Evolutionary conservation across 805 yeast genomes (phyloP).

Genomic region (Wickerhamiella azyma): DNA sequence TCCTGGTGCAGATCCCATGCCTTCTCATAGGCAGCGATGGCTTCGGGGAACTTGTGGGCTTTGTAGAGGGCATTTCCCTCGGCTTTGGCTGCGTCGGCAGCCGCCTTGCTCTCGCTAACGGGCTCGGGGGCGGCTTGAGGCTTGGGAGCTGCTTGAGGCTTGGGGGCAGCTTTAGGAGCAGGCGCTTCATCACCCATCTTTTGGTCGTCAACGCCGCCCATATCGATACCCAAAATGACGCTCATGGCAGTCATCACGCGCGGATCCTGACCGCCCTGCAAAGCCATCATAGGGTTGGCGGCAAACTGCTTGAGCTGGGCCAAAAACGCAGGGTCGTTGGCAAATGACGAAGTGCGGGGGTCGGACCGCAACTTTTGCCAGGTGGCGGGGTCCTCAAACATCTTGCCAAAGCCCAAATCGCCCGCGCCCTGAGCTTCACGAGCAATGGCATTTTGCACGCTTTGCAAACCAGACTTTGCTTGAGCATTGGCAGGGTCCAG

Average conservation of each 20-base stretch:
- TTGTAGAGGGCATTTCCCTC: conserved; percentile 82
- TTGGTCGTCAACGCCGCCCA: conserved; percentile 22
- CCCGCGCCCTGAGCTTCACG: conserved; percentile 34
- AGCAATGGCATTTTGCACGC: conserved; percentile 49
- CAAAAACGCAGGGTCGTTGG: conserved; percentile 79
- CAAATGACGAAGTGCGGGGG: conserved; percentile 75
- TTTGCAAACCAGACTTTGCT: conserved; percentile 69
- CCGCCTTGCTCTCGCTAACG: conserved; percentile 19
- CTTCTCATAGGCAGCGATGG: conserved; percentile 68
- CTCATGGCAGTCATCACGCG: conserved; percentile 82
- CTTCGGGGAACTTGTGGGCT: conserved; percentile 78
- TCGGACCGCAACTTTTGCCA: conserved; percentile 60
- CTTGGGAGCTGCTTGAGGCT: conserved; percentile 23
- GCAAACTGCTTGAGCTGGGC: conserved; percentile 42
- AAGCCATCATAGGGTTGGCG: conserved; percentile 61
- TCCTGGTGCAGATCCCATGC: conserved; percentile 78
- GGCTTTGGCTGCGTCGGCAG: conserved; percentile 47
- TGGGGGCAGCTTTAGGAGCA: conserved; percentile 19
- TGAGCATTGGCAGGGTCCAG: conserved; percentile 69
- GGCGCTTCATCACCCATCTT: conserved; percentile 19
- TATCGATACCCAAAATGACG: conserved; percentile 64
- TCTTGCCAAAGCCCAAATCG: conserved; percentile 61
- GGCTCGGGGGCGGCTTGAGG: conserved; percentile 29
- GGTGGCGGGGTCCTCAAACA: conserved; percentile 70
- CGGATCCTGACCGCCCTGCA: conserved; percentile 54